Evolutionary conservation across 345 rosid genomes (phyloP).

Genomic region (Salix arbutifolia): DNA sequence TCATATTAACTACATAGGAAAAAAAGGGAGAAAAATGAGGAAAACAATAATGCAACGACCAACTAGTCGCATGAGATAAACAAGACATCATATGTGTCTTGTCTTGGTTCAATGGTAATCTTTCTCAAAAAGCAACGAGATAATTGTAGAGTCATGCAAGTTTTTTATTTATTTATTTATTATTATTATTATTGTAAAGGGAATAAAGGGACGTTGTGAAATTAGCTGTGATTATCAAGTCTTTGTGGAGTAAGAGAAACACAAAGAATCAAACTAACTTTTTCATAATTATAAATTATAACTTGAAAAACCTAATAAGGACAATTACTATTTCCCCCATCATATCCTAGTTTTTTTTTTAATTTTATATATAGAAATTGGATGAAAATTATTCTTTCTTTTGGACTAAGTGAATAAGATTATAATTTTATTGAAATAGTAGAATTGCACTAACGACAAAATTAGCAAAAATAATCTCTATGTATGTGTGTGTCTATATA

Average conservation of each 20-base stretch:
- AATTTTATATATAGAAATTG: too few species aligned
- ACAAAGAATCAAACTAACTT: background rate
- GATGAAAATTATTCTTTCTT: too few species aligned
- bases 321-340: too few species aligned
- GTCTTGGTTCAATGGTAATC: background rate
- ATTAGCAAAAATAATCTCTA: too few species aligned
- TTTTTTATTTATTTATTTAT: background rate
- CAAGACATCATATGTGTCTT: background rate
- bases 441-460: too few species aligned
- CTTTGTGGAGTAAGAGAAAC: background rate
- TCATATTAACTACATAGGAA: too few species aligned
- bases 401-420: too few species aligned
- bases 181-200: background rate
- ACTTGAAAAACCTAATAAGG: too few species aligned
- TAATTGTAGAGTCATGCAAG: background rate
- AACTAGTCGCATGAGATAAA: background rate
- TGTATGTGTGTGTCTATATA: too few species aligned
- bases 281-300: background rate
- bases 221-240: background rate
- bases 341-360: too few species aligned
- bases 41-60: background rate
- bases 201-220: background rate
- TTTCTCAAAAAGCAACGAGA: background rate
- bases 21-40: background rate
- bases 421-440: too few species aligned